Conservation (phyloP, 75 land plant genomes). For the Selaginella tamariscina region DNA sequence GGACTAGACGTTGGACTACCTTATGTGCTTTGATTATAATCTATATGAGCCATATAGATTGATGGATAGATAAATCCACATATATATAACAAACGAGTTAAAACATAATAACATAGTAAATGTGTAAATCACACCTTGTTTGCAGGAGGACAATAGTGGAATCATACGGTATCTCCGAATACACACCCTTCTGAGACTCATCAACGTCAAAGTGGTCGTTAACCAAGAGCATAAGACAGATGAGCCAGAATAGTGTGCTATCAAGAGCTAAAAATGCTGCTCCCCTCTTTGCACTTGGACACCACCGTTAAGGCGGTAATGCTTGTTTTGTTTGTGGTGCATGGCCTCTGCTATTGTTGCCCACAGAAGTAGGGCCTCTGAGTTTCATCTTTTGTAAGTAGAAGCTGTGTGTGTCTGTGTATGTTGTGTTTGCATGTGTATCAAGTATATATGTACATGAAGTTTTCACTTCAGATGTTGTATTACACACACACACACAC, state of each 20-base stretch:
- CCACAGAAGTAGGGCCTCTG: constrained; percentile 46
- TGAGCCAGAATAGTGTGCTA: constrained; percentile 64
- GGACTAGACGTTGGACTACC: too few relatives aligned
- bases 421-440: too few relatives aligned
- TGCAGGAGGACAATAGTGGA: not conserved
- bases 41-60: too few relatives aligned
- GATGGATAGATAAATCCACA: too few relatives aligned
- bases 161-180: not conserved
- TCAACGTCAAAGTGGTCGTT: constrained; percentile 36
- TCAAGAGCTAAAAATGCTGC: constrained; percentile 80
- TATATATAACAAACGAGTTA: not conserved
- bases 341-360: constrained; percentile 49
- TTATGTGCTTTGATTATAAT: too few relatives aligned
- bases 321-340: constrained; percentile 35
- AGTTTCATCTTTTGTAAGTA: constrained; percentile 5
- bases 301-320: constrained; percentile 18
- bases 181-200: constrained; percentile 8
- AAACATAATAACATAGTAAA: not conserved
- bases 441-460: too few relatives aligned
- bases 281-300: constrained; percentile 88
- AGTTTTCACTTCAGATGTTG: too few relatives aligned
- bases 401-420: not conserved
- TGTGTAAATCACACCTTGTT: not conserved
- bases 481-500: too few relatives aligned
- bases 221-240: constrained; percentile 47